Base-by-base conservation (phyloP, 257 asterid genomes). In the Solanum habrochaites region DNA sequence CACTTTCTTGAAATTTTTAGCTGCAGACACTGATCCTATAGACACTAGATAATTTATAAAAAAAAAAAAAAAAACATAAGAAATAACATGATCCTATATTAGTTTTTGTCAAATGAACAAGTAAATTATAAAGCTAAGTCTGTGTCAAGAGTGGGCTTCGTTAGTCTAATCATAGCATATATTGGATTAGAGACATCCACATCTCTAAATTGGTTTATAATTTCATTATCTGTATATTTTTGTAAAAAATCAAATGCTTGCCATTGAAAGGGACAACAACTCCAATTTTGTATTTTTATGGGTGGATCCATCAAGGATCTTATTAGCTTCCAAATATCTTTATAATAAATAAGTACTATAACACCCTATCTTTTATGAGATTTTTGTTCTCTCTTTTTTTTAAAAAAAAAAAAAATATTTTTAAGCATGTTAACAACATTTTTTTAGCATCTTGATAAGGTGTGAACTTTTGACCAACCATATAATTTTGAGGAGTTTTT, bases 21-120 rank as follows among this genome's bases (percentile, higher is more conserved):
- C 13, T 58, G 1, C 4, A 27, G 67, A 0, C 12, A 58, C 27
- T 58, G 67, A 29, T 27, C 39, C 21, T 67, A 13, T 1, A 7
- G 25, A 27, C 11, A 7, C 2, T n/a, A 64, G 32, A 64, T n/a
- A 11, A 64, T 11, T n/a, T 7, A 23, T n/a, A 1, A 11, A 2
- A 5, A 2, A n/a, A 11, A 1, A 11, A 2, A 5, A 2, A n/a
- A 11, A 23, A 35, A 35, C 1, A 6, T 4, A 1, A 62, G 6
- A 56, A 18, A 18, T 11, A n/a, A 5, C 32, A 64, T 11, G 71
- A 25, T n/a, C 71, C 32, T 64, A 64, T 64, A 5, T n/a, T 29
- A 29, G 13, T 69, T 69, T 69, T 69, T 69, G 75, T 69, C n/a
- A 23, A 69, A 69, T 29, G 75, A 39, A 69, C 40, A 14, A 66